A percentile compares a stretch with the other conserved stretches of the same genome.
Evolutionary conservation across 495 filamentous ascomycete genomes (phyloP).

Genomic region (Daldinia vernicosa): DNA sequence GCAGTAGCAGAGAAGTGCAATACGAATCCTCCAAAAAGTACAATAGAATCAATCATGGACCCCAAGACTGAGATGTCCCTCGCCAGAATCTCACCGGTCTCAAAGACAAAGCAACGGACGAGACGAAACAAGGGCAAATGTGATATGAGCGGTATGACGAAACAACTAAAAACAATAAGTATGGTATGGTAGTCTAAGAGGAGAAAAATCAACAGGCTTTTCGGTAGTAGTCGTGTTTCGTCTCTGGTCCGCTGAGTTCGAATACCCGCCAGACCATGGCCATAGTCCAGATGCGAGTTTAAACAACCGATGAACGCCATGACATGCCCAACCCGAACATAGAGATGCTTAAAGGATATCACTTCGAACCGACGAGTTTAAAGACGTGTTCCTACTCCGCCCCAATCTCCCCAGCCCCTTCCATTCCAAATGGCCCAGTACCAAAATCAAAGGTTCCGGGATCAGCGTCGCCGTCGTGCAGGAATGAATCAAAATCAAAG

Average conservation of each 20-base stretch:
- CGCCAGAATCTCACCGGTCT: neutral
- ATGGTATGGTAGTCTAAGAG: constrained; percentile 38
- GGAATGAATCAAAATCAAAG: constrained; percentile 97
- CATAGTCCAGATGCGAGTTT: constrained; percentile 48
- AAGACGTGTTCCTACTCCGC: constrained; percentile 55
- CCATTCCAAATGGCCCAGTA: constrained; percentile 52
- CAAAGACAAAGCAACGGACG: neutral
- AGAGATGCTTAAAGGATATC: constrained; percentile 34
- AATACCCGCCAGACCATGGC: constrained; percentile 42
- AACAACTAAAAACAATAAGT: constrained; percentile 25
- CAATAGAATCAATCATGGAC: constrained; percentile 22
- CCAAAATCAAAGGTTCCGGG: constrained; percentile 57
- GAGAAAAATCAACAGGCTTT: constrained; percentile 36
- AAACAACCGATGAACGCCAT: constrained; percentile 48
- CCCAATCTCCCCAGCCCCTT: constrained; percentile 57
- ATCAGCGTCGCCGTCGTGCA: constrained; percentile 63
- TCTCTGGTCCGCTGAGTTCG: constrained; percentile 41
- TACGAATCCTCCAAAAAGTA: constrained; percentile 23
- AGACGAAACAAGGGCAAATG: constrained; percentile 21
- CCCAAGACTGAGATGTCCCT: constrained; percentile 1
- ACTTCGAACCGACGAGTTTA: constrained; percentile 2
- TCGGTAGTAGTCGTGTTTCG: constrained; percentile 43
- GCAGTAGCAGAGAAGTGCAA: neutral
- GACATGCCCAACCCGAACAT: constrained; percentile 43
- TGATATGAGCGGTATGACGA: constrained; percentile 23